Evolutionary conservation across 345 rosid genomes (phyloP).

Genomic region (Mallotus nudiflorus): DNA sequence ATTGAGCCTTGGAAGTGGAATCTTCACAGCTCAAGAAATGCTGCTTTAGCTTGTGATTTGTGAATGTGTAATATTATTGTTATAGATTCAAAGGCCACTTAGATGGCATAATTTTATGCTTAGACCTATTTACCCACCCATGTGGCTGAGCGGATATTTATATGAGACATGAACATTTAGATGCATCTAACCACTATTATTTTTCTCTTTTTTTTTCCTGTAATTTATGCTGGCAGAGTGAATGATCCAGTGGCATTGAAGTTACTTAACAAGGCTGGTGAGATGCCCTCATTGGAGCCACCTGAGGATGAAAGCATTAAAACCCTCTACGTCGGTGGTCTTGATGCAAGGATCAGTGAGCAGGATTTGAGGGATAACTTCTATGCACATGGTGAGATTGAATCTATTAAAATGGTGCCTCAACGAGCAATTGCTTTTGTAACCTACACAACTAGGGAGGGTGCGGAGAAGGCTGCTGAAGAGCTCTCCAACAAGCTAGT

Average conservation of each 20-base stretch:
- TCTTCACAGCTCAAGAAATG: neutral
- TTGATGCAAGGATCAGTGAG: slow-evolving; percentile 77
- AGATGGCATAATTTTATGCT: neutral
- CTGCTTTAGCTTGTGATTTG: neutral
- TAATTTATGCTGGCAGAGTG: slow-evolving; percentile 47
- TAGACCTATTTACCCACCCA: neutral
- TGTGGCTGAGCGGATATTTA: neutral
- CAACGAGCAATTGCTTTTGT: slow-evolving; percentile 93
- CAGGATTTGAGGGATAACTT: slow-evolving; percentile 89
- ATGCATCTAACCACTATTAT: neutral
- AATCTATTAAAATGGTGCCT: slow-evolving; percentile 78
- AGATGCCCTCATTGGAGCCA: slow-evolving; percentile 89
- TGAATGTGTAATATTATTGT: neutral
- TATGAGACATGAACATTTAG: neutral
- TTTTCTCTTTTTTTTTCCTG: neutral
- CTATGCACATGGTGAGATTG: slow-evolving; percentile 91
- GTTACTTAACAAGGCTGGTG: slow-evolving; percentile 93
- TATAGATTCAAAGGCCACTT: neutral
- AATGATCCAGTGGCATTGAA: slow-evolving; percentile 94
- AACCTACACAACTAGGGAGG: slow-evolving; percentile 92
- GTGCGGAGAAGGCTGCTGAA: slow-evolving; percentile 93
- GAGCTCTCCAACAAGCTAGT: slow-evolving; percentile 89
- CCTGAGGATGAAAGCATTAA: slow-evolving; percentile 90
- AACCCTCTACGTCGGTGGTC: slow-evolving; percentile 91
- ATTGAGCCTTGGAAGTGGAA: no score